phyloP scores from a whole-genome alignment of 148 eudicot species.

The Rhododendron griersonianum region DNA sequence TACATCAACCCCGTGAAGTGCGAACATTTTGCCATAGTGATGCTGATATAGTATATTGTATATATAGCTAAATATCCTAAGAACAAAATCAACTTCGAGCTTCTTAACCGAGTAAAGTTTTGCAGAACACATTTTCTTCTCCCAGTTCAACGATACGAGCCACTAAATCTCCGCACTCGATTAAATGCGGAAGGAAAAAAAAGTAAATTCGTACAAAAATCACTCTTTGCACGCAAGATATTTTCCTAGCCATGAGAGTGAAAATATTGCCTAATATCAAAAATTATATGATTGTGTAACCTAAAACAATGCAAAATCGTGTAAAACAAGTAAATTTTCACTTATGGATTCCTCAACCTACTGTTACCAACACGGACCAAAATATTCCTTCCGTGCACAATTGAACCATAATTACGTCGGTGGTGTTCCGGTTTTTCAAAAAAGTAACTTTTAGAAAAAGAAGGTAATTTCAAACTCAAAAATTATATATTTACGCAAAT shows the following conservation, averaged over 20 bases:
- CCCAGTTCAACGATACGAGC: neutral
- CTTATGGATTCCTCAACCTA: neutral
- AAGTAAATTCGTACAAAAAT: neutral
- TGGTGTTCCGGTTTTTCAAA: no score
- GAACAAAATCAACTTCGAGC: neutral
- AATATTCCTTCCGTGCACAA: neutral
- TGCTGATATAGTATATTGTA: neutral
- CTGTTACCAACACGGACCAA: neutral
- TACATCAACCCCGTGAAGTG: neutral
- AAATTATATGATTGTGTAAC: neutral
- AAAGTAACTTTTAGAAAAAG: no score
- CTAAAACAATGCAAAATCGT: neutral
- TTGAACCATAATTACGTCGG: no score
- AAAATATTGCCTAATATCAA: no score
- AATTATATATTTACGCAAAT: no score
- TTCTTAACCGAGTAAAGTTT: neutral
- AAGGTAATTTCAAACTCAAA: no score
- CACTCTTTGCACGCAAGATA: no score
- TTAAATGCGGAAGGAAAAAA: no score
- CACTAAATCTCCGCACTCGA: neutral
- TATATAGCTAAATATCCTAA: neutral
- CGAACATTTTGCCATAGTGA: neutral
- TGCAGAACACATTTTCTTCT: neutral
- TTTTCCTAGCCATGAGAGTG: neutral
- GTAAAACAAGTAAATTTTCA: neutral